Evolutionary conservation across 1,284 basidiomycete species (phyloP).

Genomic region (Sphaerobolus stellatus): DNA sequence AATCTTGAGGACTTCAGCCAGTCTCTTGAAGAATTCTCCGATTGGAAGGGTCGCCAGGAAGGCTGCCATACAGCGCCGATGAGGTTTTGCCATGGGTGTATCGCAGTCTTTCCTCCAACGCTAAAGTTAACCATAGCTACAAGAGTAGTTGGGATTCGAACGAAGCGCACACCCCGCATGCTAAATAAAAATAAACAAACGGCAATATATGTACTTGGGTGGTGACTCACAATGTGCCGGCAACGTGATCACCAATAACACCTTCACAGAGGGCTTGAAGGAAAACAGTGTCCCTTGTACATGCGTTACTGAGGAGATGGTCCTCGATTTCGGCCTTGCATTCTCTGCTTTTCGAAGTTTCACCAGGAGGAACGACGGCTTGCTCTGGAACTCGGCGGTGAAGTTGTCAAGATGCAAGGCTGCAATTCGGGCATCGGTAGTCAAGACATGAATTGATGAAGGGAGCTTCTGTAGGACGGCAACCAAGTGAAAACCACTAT

Average conservation of each 20-base stretch:
- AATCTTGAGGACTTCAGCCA: conserved; percentile 99
- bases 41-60: conserved; percentile 93
- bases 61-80: conserved; percentile 99
- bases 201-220: neutral
- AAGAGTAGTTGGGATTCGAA: conserved; percentile 95
- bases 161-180: conserved; percentile 89
- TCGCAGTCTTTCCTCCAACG: conserved; percentile 97
- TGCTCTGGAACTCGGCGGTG: conserved; percentile 61
- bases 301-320: conserved; percentile 84
- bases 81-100: conserved; percentile 95
- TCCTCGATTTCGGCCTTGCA: conserved; percentile 96
- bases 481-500: conserved; percentile 90
- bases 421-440: conserved; percentile 92
- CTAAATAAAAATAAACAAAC: conserved; percentile 35
- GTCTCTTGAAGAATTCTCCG: conserved; percentile 95
- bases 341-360: conserved; percentile 88
- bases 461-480: conserved; percentile 76
- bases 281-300: conserved; percentile 92
- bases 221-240: conserved; percentile 88
- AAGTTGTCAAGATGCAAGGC: conserved; percentile 73
- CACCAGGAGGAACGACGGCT: conserved; percentile 80
- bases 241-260: conserved; percentile 94
- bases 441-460: conserved; percentile 87
- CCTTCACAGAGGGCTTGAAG: conserved; percentile 95
- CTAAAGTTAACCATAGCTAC: conserved; percentile 99